Evolutionary conservation across 106 monocot genomes (phyloP).

Genomic region (Allium sativum): DNA sequence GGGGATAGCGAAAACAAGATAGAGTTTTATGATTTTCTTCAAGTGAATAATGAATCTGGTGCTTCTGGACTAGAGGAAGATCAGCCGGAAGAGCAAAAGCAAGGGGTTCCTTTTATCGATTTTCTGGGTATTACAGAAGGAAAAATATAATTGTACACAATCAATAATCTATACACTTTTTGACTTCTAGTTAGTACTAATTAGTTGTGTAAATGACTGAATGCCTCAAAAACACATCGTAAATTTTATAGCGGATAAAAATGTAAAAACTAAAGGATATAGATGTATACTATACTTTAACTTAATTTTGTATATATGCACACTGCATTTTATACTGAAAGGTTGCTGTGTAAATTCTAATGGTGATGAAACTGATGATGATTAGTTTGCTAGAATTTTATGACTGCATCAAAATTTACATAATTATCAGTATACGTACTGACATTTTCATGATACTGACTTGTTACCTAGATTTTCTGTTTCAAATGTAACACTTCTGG

Average conservation of each 20-base stretch:
- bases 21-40: slow-evolving; percentile 77
- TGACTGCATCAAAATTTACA: background rate
- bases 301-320: background rate
- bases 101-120: slow-evolving; percentile 46
- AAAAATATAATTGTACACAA: background rate
- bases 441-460: slow-evolving; percentile 7
- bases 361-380: background rate
- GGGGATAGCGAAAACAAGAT: slow-evolving; percentile 22
- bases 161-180: background rate
- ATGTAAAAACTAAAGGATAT: background rate
- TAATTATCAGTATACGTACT: background rate
- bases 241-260: background rate
- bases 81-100: slow-evolving; percentile 13
- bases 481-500: background rate
- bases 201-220: background rate
- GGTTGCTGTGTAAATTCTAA: background rate
- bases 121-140: slow-evolving; percentile 40
- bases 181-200: background rate
- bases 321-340: background rate
- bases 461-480: slow-evolving; percentile 1
- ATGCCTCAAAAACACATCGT: slow-evolving; percentile 4
- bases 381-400: background rate
- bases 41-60: slow-evolving; percentile 29
- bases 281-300: too few species aligned
- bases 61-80: slow-evolving; percentile 19